Percentiles rank a stretch among this genome's conserved stretches.
Evolutionary conservation across 164 flowering plant genomes (phyloP).

Genomic region (Pachysandra terminalis): DNA sequence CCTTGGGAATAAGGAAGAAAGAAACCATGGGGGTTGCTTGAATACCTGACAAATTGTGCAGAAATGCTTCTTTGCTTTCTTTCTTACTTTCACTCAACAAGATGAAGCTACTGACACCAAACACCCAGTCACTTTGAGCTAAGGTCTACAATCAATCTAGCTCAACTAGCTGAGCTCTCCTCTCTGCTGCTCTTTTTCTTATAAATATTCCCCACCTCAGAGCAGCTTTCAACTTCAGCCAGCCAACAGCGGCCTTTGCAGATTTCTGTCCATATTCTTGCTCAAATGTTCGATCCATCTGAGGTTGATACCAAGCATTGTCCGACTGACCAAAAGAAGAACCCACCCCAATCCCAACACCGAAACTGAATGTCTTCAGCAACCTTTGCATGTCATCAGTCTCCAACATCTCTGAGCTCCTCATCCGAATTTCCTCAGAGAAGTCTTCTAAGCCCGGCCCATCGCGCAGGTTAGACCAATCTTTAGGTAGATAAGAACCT

Average conservation of each 20-base stretch:
- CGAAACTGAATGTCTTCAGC: conserved; percentile 29
- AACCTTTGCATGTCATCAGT: conserved; percentile 53
- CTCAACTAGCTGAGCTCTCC: conserved; percentile 61
- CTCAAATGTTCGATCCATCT: conserved; percentile 11
- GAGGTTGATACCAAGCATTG: conserved; percentile 31
- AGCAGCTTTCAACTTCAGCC: too few relatives aligned
- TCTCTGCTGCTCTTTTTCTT: conserved; percentile 53
- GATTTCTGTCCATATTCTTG: conserved; percentile 26
- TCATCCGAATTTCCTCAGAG: conserved; percentile 38
- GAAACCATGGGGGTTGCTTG: too few relatives aligned
- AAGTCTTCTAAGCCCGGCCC: conserved; percentile 35
- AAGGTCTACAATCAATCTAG: conserved; percentile 32
- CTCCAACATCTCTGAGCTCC: conserved; percentile 52
- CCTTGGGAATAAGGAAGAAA: too few relatives aligned
- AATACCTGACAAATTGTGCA: too few relatives aligned
- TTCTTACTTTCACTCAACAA: too few relatives aligned
- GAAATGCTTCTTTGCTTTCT: too few relatives aligned
- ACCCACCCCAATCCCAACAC: conserved; percentile 22
- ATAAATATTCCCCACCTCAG: conserved; percentile 56
- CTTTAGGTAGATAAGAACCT: conserved; percentile 21
- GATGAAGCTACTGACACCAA: too few relatives aligned
- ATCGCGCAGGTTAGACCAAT: conserved; percentile 30
- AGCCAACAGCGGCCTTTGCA: conserved; percentile 54
- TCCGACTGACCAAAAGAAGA: conserved; percentile 31
- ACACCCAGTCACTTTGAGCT: background rate